These are phyloP conservation scores for Aspergillus hancockii DNA, from an alignment of 495 filamentous ascomycete species.

Conservation along the genomic window DNA sequence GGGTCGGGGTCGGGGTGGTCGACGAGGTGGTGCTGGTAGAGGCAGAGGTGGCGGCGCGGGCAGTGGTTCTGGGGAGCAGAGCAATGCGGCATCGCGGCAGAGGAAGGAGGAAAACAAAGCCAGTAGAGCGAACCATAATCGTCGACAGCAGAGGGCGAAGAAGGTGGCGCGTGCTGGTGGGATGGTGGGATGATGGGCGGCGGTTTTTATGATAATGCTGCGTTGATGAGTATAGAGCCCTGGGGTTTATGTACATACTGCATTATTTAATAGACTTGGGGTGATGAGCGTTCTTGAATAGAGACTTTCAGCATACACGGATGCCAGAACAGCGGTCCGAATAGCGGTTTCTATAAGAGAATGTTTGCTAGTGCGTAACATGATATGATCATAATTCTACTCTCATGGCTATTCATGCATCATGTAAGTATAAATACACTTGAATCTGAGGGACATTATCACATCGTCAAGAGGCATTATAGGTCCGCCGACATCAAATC, in stretches of 20 bases:
- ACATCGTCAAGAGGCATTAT: conserved; percentile 8
- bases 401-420: neutral
- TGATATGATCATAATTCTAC: neutral
- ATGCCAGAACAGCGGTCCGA: neutral
- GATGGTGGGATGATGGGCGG: conserved; percentile 17
- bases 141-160: conserved; percentile 71
- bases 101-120: conserved; percentile 80
- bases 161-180: conserved; percentile 72
- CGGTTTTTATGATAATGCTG: neutral
- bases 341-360: neutral
- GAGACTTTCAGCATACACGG: neutral
- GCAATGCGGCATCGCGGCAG: conserved; percentile 60
- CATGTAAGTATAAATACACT: neutral
- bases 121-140: conserved; percentile 75
- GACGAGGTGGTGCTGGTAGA: conserved; percentile 49
- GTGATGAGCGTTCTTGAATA: neutral
- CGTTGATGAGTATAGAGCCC: conserved; percentile 7
- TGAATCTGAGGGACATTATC: conserved; percentile 5
- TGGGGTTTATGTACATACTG: neutral
- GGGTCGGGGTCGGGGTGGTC: conserved; percentile 52
- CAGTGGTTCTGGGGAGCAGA: conserved; percentile 58
- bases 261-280: neutral
- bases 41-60: conserved; percentile 58
- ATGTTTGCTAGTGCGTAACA: neutral
- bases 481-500: conserved; percentile 9